Conservation (phyloP, 805 yeast species). For the Candida jianshihensis region DNA sequence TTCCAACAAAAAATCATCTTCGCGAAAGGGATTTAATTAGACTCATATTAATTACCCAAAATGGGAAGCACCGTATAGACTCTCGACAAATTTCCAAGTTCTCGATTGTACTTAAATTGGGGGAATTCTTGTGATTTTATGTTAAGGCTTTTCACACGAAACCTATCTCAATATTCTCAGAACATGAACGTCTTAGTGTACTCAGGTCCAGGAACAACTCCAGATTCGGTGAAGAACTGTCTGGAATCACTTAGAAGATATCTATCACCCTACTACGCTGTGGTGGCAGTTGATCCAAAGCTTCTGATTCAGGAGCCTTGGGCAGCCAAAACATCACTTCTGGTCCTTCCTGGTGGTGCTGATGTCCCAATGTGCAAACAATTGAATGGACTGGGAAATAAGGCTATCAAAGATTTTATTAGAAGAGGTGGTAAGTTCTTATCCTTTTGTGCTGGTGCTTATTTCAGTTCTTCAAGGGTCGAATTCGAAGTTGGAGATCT, state of each 20-base stretch:
- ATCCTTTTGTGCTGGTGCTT: slow-evolving; percentile 96
- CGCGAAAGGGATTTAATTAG: no score
- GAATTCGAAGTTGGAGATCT: slow-evolving; percentile 81
- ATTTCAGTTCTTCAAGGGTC: slow-evolving; percentile 65
- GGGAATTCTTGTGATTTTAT: no score
- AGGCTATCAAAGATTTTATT: slow-evolving; percentile 54
- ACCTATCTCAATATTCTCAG: background rate
- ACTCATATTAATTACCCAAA: no score
- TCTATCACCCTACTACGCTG: slow-evolving; percentile 86
- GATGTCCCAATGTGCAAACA: slow-evolving; percentile 78
- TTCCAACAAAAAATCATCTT: no score
- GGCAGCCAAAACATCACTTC: slow-evolving; percentile 67
- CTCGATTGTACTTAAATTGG: no score
- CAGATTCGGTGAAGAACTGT: slow-evolving; percentile 80
- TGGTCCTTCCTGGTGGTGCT: slow-evolving; percentile 96
- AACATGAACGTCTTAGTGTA: slow-evolving; percentile 72
- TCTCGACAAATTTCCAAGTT: no score
- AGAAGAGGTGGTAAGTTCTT: slow-evolving; percentile 73
- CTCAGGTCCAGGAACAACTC: slow-evolving; percentile 76
- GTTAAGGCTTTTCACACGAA: no score
- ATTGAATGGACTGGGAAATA: slow-evolving; percentile 65
- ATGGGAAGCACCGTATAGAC: no score
- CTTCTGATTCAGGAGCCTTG: slow-evolving; percentile 79
- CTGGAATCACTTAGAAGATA: slow-evolving; percentile 66
- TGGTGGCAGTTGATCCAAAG: slow-evolving; percentile 56